phyloP scores from a whole-genome alignment of 116 monocot species.

The Phalaenopsis hybrid region DNA sequence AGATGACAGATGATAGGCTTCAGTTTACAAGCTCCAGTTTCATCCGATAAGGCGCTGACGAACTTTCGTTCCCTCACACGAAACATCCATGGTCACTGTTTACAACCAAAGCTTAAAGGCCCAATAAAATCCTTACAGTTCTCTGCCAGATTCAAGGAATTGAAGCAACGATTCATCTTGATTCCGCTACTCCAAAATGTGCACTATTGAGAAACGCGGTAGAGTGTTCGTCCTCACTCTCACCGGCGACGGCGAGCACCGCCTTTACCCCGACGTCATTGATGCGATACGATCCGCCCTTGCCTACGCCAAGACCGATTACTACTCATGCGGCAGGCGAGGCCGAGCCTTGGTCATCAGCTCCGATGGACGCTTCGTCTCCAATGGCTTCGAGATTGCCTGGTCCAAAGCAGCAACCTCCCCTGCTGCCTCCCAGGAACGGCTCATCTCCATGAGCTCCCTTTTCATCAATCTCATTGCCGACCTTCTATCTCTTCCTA shows the following conservation, averaged over 20 bases:
- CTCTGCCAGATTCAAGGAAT: too few species aligned
- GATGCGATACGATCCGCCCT: conserved; percentile 9
- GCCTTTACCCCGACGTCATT: conserved; percentile 8
- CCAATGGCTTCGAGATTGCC: conserved; percentile 62
- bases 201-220: conserved; percentile 13
- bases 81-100: too few species aligned
- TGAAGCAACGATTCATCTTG: too few species aligned
- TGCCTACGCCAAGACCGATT: conserved; percentile 2
- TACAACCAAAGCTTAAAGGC: too few species aligned
- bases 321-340: background rate
- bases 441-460: conserved; percentile 14
- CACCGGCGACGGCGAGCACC: conserved; percentile 16
- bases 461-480: conserved; percentile 21
- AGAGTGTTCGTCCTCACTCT: conserved; percentile 13
- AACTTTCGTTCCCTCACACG: too few species aligned
- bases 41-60: too few species aligned
- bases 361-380: conserved; percentile 72
- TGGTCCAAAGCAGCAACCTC: conserved; percentile 24
- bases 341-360: conserved; percentile 38
- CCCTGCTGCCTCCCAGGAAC: background rate
- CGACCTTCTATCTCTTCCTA: conserved; percentile 54
- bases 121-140: too few species aligned
- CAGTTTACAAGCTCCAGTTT: too few species aligned
- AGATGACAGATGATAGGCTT: too few species aligned
- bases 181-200: conserved; percentile 9